Percentiles rank a stretch among this genome's conserved stretches.
These are phyloP conservation scores for Buddleja alternifolia DNA, from an alignment of 257 asterid genomes.

Conservation along the genomic window DNA sequence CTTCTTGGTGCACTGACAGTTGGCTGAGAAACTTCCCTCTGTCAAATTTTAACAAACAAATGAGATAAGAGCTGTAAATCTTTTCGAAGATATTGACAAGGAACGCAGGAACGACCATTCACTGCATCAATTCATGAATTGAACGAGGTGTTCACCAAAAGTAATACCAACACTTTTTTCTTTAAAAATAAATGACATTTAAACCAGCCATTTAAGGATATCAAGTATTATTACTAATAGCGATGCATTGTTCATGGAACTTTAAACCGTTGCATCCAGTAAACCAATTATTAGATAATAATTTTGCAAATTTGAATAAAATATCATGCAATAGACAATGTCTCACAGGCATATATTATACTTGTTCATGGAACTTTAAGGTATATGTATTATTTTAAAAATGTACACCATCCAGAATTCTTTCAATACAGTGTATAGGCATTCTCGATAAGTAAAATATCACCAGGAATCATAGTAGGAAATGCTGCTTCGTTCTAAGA, in stretches of 20 bases:
- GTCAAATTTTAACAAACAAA: slow-evolving; percentile 34
- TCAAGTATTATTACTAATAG: neutral
- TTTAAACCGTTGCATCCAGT: neutral
- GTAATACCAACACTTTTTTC: slow-evolving; percentile 8
- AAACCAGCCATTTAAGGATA: too few species aligned
- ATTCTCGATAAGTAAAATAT: too few species aligned
- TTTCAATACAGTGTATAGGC: too few species aligned
- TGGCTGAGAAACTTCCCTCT: slow-evolving; percentile 66
- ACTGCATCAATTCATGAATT: slow-evolving; percentile 6
- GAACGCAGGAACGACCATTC: slow-evolving; percentile 14
- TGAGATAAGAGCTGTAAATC: slow-evolving; percentile 11
- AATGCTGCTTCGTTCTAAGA: neutral
- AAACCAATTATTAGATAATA: too few species aligned
- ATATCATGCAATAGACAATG: neutral
- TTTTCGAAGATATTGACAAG: slow-evolving; percentile 15
- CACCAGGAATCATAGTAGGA: neutral
- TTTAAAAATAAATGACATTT: too few species aligned
- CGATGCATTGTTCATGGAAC: neutral
- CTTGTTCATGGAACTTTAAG: neutral
- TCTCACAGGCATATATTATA: too few species aligned
- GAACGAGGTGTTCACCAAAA: slow-evolving; percentile 18
- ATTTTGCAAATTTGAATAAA: too few species aligned
- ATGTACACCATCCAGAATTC: too few species aligned
- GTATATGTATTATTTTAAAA: too few species aligned
- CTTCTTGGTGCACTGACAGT: slow-evolving; percentile 78